phyloP scores from a whole-genome alignment of 2,329 filamentous ascomycete species.

The Colletotrichum neosansevieriae region DNA sequence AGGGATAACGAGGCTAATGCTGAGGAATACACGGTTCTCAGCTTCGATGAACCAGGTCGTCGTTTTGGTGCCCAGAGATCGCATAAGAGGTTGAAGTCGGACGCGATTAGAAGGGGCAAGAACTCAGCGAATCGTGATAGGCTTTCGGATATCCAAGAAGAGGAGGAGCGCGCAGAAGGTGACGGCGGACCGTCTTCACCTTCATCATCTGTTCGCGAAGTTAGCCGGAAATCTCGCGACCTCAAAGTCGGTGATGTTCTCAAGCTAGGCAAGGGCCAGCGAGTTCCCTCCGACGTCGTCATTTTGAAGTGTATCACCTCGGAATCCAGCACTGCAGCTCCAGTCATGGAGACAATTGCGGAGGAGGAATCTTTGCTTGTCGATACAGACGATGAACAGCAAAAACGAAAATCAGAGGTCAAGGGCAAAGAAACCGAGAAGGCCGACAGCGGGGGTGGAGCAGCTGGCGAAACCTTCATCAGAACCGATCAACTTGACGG shows the following conservation, averaged over 20 bases:
- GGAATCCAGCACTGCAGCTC: slow-evolving; percentile 57
- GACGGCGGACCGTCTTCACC: slow-evolving; percentile 54
- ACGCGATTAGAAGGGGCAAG: slow-evolving; percentile 52
- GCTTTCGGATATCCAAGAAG: slow-evolving; percentile 76
- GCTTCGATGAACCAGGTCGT: slow-evolving; percentile 71
- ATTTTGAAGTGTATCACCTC: slow-evolving; percentile 84
- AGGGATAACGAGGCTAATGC: slow-evolving; percentile 95
- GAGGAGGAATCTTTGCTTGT: slow-evolving; percentile 56
- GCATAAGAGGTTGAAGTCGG: slow-evolving; percentile 62
- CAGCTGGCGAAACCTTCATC: slow-evolving; percentile 93
- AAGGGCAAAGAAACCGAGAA: slow-evolving; percentile 51
- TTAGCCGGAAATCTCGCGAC: slow-evolving; percentile 85
- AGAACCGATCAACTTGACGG: slow-evolving; percentile 97
- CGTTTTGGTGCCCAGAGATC: slow-evolving; percentile 49
- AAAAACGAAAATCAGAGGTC: slow-evolving; percentile 40
- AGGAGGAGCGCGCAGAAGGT: slow-evolving; percentile 68
- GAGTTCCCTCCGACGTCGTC: slow-evolving; percentile 93
- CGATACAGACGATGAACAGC: slow-evolving; percentile 52
- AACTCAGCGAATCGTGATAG: slow-evolving; percentile 54
- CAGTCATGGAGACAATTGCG: slow-evolving; percentile 42
- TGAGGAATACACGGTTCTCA: slow-evolving; percentile 84
- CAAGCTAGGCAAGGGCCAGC: slow-evolving; percentile 90
- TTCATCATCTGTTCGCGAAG: slow-evolving; percentile 70
- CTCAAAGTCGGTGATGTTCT: slow-evolving; percentile 96
- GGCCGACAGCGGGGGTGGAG: slow-evolving; percentile 51